A percentile compares a stretch with the other conserved stretches of the same genome.
Conservation (phyloP, 805 yeast species). For the Metschnikowia corniflorae region DNA sequence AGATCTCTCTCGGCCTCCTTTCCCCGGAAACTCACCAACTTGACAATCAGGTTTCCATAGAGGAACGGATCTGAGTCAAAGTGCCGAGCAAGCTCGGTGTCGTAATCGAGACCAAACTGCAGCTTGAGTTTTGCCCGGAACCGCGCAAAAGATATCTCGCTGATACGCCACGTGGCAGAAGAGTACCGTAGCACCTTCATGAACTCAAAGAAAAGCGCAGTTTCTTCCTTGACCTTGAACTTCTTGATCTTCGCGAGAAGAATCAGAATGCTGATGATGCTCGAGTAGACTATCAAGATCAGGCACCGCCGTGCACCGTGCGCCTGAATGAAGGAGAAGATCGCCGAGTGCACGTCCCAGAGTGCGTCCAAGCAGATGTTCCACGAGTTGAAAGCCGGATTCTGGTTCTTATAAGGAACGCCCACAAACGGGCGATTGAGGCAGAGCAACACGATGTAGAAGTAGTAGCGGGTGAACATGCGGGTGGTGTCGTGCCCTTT, state of each 20-base stretch:
- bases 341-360: constrained; percentile 8
- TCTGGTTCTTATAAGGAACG: neutral
- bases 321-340: constrained; percentile 7
- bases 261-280: constrained; percentile 12
- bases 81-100: constrained; percentile 2
- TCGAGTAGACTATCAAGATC: constrained; percentile 13
- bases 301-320: constrained; percentile 12
- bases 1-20: too few species aligned
- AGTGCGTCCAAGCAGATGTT: constrained; percentile 9
- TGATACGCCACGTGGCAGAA: constrained; percentile 12
- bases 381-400: constrained; percentile 1
- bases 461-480: constrained; percentile 15
- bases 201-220: constrained; percentile 11
- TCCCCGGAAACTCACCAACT: too few species aligned
- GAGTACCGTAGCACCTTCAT: constrained; percentile 11
- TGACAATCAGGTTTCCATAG: too few species aligned
- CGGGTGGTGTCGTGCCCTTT: constrained; percentile 12
- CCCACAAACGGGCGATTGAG: constrained; percentile 15
- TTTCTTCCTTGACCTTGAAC: neutral
- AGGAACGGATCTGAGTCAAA: too few species aligned
- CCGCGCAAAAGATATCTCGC: constrained; percentile 9
- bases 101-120: constrained; percentile 6
- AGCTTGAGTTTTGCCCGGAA: constrained; percentile 7
- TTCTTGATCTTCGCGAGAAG: constrained; percentile 3
- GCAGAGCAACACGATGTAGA: constrained; percentile 12